Conservation (phyloP, 768 basidiomycete genomes). For the Boletus patriciae region DNA sequence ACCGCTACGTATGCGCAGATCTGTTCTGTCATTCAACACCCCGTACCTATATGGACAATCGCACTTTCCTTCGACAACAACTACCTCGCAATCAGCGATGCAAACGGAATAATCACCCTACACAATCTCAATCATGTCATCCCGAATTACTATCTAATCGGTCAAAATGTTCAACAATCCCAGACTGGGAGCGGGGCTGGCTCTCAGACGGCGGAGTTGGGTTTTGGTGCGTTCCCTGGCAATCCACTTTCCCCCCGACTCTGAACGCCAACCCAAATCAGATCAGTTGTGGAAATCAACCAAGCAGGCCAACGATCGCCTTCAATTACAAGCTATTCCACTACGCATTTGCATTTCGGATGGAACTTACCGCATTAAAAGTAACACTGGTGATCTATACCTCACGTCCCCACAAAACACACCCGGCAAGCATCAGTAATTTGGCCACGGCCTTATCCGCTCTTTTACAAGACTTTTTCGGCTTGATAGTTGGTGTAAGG, state of each 20-base stretch:
- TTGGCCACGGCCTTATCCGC: too few species aligned
- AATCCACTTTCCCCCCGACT: background rate
- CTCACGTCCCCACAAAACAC: background rate
- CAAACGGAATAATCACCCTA: background rate
- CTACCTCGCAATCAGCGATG: background rate
- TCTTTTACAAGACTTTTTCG: too few species aligned
- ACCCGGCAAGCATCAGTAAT: background rate
- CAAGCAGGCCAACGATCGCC: background rate
- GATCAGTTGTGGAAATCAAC: background rate
- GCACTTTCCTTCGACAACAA: constrained; percentile 6
- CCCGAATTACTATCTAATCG: background rate
- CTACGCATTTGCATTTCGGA: background rate
- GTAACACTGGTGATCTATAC: background rate
- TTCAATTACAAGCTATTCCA: background rate
- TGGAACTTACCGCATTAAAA: background rate
- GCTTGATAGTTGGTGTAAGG: too few species aligned
- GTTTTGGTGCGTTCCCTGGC: background rate
- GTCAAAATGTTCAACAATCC: background rate
- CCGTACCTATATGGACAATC: background rate
- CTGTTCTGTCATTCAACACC: background rate
- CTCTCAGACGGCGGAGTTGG: background rate
- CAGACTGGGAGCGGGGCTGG: background rate
- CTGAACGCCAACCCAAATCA: background rate
- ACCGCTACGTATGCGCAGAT: background rate
- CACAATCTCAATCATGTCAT: background rate